Evolutionary conservation across 208 protist genomes (phyloP).

Genomic region (Acanthamoeba quina): DNA sequence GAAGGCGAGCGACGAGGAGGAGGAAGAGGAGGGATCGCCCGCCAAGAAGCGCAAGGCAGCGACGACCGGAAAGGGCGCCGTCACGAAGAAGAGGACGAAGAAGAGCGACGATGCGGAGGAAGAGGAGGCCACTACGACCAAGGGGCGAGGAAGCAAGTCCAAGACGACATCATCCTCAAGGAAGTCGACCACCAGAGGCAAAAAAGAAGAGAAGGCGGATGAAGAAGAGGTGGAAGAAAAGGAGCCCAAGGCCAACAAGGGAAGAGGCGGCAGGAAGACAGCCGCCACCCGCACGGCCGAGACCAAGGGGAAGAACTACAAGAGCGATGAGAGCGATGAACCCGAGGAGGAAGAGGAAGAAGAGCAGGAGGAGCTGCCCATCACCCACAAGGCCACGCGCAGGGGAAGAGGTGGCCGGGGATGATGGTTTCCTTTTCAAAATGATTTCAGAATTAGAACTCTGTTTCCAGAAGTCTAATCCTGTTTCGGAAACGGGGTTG

Average conservation of each 20-base stretch:
- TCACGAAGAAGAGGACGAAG: not conserved
- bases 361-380: not conserved
- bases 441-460: no score
- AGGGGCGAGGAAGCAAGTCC: not conserved
- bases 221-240: not conserved
- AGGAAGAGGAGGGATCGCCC: not conserved
- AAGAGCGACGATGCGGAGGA: not conserved
- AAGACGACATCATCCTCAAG: not conserved
- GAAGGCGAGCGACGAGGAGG: not conserved
- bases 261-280: not conserved
- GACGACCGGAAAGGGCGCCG: not conserved
- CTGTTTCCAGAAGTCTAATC: no score
- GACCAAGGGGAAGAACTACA: not conserved
- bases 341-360: not conserved
- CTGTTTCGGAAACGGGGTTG: no score
- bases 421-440: not conserved
- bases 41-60: slow-evolving; percentile 1
- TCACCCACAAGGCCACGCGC: not conserved
- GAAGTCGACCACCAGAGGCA: not conserved
- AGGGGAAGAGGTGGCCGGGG: not conserved
- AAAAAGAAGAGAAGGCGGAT: not conserved
- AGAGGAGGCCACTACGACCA: not conserved
- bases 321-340: not conserved
- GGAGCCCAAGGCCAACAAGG: not conserved
- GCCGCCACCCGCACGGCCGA: not conserved